A percentile compares a stretch with the other conserved stretches of the same genome.
phyloP scores from a whole-genome alignment of 2,329 filamentous ascomycete genomes.

The Colletotrichum karsti region DNA sequence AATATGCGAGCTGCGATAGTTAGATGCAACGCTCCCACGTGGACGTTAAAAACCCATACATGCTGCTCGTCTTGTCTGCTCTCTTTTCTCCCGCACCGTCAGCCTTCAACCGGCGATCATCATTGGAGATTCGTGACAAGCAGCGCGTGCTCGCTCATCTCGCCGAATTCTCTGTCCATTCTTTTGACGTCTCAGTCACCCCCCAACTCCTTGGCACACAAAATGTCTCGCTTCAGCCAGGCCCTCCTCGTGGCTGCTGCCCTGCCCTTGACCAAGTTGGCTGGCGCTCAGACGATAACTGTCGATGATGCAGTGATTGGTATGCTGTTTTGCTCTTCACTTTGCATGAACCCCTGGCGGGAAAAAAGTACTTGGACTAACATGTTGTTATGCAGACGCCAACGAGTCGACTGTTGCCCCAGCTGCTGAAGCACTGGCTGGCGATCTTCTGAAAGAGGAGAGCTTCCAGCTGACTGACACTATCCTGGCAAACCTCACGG shows the following conservation, averaged over 20 bases:
- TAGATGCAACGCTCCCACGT: conserved; percentile 9
- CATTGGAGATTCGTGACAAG: conserved; percentile 2
- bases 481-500: conserved; percentile 40
- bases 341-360: not conserved
- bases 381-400: conserved; percentile 25
- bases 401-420: conserved; percentile 33
- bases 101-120: conserved; percentile 5
- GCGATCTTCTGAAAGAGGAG: conserved; percentile 29
- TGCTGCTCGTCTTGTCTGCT: not conserved
- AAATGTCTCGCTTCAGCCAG: conserved; percentile 11
- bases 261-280: not conserved
- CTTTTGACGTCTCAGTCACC: not conserved
- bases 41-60: conserved; percentile 6
- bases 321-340: not conserved
- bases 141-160: not conserved
- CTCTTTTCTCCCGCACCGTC: conserved; percentile 3
- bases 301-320: conserved; percentile 4
- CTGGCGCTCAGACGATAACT: conserved; percentile 10
- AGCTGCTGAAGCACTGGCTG: conserved; percentile 23
- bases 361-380: no score
- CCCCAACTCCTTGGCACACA: not conserved
- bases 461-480: conserved; percentile 43
- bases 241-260: conserved; percentile 4
- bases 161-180: conserved; percentile 9
- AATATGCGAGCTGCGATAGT: not conserved